Evolutionary conservation across 177 flowering plant species (phyloP).

Genomic region (Vitis hybrid): DNA sequence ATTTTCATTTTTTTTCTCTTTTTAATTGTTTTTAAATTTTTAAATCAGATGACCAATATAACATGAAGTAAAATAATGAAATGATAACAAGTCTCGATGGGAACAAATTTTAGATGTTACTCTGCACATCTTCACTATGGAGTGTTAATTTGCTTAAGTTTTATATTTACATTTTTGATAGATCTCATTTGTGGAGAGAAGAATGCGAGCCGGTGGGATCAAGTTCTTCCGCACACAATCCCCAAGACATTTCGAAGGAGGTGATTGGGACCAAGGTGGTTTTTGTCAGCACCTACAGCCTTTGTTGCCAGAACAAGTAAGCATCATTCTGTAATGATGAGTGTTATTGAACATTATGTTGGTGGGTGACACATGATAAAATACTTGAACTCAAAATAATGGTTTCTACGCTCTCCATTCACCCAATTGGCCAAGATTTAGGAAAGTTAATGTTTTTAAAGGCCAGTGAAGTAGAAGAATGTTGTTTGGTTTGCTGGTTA

Average conservation of each 20-base stretch:
- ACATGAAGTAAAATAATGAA: no score
- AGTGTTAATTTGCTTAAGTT: neutral
- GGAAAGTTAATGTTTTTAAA: no score
- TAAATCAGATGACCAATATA: no score
- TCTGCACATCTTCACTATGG: neutral
- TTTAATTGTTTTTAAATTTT: neutral
- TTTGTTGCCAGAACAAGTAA: constrained; percentile 59
- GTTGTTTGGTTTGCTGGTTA: no score
- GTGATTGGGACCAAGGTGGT: constrained; percentile 98
- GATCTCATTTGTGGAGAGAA: constrained; percentile 60
- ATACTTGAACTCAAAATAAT: no score
- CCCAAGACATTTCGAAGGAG: constrained; percentile 98
- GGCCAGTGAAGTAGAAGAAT: no score
- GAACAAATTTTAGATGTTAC: neutral
- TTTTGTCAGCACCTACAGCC: constrained; percentile 72
- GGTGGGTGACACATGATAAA: no score
- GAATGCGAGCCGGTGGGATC: constrained; percentile 37
- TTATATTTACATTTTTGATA: constrained; percentile 18
- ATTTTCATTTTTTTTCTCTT: neutral
- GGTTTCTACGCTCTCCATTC: no score
- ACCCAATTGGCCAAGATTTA: no score
- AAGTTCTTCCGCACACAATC: constrained; percentile 89
- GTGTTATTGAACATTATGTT: neutral
- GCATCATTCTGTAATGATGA: neutral
- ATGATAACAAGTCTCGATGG: no score